Evolutionary conservation across 805 yeast genomes (phyloP).

Genomic region (Kodamaea fukazawae): DNA sequence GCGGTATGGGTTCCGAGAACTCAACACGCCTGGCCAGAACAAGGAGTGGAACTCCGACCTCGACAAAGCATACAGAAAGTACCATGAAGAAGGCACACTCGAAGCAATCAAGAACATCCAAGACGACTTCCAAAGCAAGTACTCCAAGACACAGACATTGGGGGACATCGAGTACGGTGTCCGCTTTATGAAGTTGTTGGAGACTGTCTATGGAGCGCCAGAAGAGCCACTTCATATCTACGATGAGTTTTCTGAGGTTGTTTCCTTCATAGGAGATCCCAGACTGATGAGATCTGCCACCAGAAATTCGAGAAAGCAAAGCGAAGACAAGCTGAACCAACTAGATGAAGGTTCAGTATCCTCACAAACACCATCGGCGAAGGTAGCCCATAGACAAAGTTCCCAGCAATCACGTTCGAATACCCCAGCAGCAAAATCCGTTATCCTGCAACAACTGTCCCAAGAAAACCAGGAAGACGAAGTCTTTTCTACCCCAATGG

Average conservation of each 20-base stretch:
- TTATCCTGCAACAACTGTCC: too few relatives aligned
- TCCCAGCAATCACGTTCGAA: too few relatives aligned
- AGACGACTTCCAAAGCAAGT: constrained; percentile 1
- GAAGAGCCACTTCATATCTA: constrained; percentile 17
- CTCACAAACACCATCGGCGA: too few relatives aligned
- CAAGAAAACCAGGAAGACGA: too few relatives aligned
- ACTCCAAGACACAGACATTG: constrained; percentile 3
- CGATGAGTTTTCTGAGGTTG: constrained; percentile 1
- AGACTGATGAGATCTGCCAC: too few relatives aligned
- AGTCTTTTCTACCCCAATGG: too few relatives aligned
- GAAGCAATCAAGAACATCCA: constrained; percentile 4
- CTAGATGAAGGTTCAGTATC: too few relatives aligned
- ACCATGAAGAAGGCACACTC: neutral
- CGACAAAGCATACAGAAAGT: constrained; percentile 9
- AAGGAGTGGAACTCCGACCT: constrained; percentile 12
- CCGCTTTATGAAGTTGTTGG: constrained; percentile 16
- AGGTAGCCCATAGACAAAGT: too few relatives aligned
- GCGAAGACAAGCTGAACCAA: too few relatives aligned
- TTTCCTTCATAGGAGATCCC: neutral
- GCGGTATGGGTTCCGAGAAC: constrained; percentile 18
- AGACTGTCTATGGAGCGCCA: constrained; percentile 13
- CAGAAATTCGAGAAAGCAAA: too few relatives aligned
- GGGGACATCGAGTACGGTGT: constrained; percentile 9
- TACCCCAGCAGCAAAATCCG: too few relatives aligned
- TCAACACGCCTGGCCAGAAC: constrained; percentile 4